Base-by-base conservation (phyloP, 1,284 basidiomycete species). In the Ustilago cynodontis region DNA sequence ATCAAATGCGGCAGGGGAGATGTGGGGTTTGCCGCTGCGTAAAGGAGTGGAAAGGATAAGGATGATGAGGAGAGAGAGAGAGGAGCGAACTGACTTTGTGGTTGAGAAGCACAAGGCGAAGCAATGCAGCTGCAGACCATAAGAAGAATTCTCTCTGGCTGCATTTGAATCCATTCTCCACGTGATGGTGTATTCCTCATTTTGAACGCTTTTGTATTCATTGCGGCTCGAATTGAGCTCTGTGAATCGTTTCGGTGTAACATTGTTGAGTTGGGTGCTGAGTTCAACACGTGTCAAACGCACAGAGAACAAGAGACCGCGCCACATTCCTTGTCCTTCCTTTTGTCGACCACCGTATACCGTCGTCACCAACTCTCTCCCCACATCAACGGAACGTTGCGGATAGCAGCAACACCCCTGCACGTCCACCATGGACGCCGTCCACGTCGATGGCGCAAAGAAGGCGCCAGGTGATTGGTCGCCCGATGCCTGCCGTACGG, bases 391-490 rank as follows among this genome's bases (percentile, higher is more conserved):
- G 5, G 13, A 22, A 2, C 2, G 0, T 26, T n/a, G 28, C n/a
- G 6, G 24, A 26, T 39, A 16, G 28, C 13, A 43, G 53, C 52
- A n/a, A 18, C 56, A 24, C 41, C 26, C 37, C 59, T 59, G 31
- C 11, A 5, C 11, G 31, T 66, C 66, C 60, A 28, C 18, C 54
- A 78, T 78, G 76, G 64, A 78, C 52, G 59, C 61, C 29, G 64
- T 78, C 62, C 65, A 66, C 57, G 76, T 78, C 55, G 57, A 71
- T 52, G 68, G 69, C 52, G 65, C 67, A 1, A 66, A 43, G 37
- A 84, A 84, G 65, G 78, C 81, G 53, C 79, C 83, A 13, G 84
- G 84, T 18, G 84, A 86, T 71, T 86, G 84, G 84, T 80, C 82
- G 35, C 80, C 82, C n/a, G 74, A 79, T 28, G 84, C 84, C 28